A percentile compares a stretch with the other conserved stretches of the same genome.
Conservation (phyloP, 2,329 filamentous ascomycete species). For the Pseudogymnoascus sp. region DNA sequence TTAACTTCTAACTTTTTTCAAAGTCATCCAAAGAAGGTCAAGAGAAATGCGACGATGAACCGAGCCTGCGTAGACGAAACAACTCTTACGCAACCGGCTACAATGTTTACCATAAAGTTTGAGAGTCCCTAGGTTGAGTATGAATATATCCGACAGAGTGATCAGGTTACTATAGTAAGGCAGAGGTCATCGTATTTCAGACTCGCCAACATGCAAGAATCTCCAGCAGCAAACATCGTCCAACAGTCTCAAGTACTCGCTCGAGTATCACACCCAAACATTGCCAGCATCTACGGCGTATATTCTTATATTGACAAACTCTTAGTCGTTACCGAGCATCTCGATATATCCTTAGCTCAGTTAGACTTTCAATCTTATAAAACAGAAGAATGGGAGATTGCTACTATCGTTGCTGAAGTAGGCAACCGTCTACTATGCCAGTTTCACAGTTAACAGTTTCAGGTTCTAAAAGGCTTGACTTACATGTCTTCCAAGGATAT, state of each 20-base stretch:
- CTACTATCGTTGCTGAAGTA: neutral
- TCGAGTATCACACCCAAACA: neutral
- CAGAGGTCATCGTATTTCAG: conserved; percentile 1
- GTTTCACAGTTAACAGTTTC: neutral
- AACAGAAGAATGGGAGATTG: conserved; percentile 8
- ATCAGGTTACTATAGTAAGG: neutral
- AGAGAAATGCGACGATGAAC: neutral
- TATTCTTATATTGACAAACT: conserved; percentile 3
- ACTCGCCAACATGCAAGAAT: conserved; percentile 6
- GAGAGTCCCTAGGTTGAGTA: neutral
- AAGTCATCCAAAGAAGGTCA: neutral
- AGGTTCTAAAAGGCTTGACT: neutral
- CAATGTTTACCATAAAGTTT: neutral
- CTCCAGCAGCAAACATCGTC: neutral
- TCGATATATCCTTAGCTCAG: conserved; percentile 5
- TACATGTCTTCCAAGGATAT: neutral
- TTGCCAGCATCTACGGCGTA: conserved; percentile 1
- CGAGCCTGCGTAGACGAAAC: neutral
- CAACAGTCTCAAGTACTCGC: neutral
- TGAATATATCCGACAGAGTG: neutral
- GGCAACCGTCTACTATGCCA: neutral
- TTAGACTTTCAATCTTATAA: conserved; percentile 2
- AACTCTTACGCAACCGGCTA: neutral
- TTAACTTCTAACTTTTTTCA: neutral
- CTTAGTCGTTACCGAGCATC: conserved; percentile 5